These are phyloP conservation scores for Fusarium lyarnte DNA, from an alignment of 2,329 filamentous ascomycete genomes.

Conservation along the genomic window DNA sequence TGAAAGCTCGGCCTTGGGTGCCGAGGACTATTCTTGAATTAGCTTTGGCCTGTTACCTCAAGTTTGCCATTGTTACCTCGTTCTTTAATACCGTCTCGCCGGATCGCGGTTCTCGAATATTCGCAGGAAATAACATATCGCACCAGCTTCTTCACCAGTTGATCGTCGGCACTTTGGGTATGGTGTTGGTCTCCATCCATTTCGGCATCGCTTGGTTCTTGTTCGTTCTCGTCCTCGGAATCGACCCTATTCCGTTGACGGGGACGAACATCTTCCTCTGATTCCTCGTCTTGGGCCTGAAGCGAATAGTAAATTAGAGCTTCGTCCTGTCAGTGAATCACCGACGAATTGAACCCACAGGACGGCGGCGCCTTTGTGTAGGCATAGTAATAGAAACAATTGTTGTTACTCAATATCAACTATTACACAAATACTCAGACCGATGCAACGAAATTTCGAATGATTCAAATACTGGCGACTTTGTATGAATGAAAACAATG, in stretches of 20 bases:
- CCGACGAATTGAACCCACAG: conserved; percentile 40
- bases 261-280: conserved; percentile 47
- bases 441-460: background rate
- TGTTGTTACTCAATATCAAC: background rate
- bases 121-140: conserved; percentile 74
- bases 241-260: conserved; percentile 46
- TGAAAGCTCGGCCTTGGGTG: conserved; percentile 75
- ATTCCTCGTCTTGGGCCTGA: conserved; percentile 45
- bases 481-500: background rate
- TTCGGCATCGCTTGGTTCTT: conserved; percentile 52
- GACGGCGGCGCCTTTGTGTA: conserved; percentile 47
- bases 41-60: background rate
- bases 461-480: background rate
- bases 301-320: conserved; percentile 8
- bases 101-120: conserved; percentile 68
- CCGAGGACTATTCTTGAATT: conserved; percentile 70
- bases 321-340: conserved; percentile 10
- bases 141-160: conserved; percentile 73
- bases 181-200: conserved; percentile 46
- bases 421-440: background rate
- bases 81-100: conserved; percentile 69
- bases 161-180: conserved; percentile 56
- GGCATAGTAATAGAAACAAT: conserved; percentile 43
- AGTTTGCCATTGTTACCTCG: conserved; percentile 57
- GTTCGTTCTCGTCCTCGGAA: conserved; percentile 43